Base-by-base conservation (phyloP, 495 filamentous ascomycete genomes). In the Penicillium daleae region DNA sequence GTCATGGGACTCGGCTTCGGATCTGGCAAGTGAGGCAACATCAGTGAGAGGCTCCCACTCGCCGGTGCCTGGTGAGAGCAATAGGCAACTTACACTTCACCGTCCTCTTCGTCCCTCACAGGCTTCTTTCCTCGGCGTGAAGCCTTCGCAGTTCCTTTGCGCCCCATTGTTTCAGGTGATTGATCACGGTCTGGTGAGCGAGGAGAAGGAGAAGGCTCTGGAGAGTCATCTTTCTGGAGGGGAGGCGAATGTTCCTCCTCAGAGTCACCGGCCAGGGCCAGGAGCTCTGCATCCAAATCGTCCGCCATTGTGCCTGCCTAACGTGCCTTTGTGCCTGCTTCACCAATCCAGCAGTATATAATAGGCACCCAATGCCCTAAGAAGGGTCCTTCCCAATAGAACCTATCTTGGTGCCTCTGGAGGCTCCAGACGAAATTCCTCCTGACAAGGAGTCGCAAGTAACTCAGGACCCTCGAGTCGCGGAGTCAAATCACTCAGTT, bases 231-330 rank as follows among this genome's bases (percentile, higher is more conserved):
- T 42, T 66, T 73, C 39, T 74, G 76, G 40, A 75, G 72, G 27
- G 70, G 71, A 54, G 79, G 74, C 50, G 81, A 78, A 31, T 75
- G 68, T 60, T 85, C 83, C 61, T 86, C 85, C 62, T 87, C 85
- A 59, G 82, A 84, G 66, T 80, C 80, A 74, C 92, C 93, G 19
- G 93, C 93, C 56, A 97, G 85, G 62, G 90, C 92, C 56, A 97
- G 89, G 66, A 97, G 83, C 76, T 96, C 92, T 57, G 91, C 91
- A 70, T 97, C 93, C 62, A 96, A 82, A 68, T 92, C 90, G 59
- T 90, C 87, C 80, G 80, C 74, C 80, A 82, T 82, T 27, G 58
- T 79, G 72, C 65, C 70, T 70, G 65, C 39, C 49, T 39, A 61
- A 55, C n/a, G 33, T 26, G 33, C 44, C 52, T 32, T 35, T 48